Conservation (phyloP, 306 rosid genomes). For the Citrullus colocynthis region DNA sequence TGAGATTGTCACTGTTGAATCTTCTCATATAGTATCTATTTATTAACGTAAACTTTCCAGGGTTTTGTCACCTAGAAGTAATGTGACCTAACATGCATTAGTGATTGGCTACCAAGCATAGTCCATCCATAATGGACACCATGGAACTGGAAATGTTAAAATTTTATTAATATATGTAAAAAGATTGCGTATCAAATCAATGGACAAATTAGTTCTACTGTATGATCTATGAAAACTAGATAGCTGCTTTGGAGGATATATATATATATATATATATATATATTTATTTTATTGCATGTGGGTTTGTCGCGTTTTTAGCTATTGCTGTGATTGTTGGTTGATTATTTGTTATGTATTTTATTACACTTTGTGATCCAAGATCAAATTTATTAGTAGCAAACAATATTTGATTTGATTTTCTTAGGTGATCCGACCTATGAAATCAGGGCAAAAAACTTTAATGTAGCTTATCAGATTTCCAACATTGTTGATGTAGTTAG, state of each 20-base stretch:
- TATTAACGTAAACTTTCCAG: not conserved
- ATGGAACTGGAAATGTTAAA: not conserved
- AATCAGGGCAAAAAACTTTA: not conserved
- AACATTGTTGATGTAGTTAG: not conserved
- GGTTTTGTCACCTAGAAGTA: not conserved
- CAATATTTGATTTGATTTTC: not conserved
- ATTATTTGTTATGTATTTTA: not conserved
- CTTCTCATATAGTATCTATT: not conserved
- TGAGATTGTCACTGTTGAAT: not conserved
- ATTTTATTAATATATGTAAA: not conserved
- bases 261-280: not conserved
- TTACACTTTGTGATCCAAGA: not conserved
- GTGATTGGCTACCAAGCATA: not conserved
- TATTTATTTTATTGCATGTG: not conserved
- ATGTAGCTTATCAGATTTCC: not conserved
- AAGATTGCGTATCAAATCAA: not conserved
- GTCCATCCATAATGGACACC: not conserved
- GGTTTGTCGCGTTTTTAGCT: not conserved
- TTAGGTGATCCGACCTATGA: not conserved
- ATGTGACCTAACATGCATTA: not conserved
- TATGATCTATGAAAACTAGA: not conserved
- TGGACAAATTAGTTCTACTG: not conserved
- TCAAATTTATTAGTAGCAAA: not conserved
- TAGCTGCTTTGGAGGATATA: not conserved
- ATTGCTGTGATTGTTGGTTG: not conserved